Conservation (phyloP, 176 grass and related monocot species). For the Juncus effusus region DNA sequence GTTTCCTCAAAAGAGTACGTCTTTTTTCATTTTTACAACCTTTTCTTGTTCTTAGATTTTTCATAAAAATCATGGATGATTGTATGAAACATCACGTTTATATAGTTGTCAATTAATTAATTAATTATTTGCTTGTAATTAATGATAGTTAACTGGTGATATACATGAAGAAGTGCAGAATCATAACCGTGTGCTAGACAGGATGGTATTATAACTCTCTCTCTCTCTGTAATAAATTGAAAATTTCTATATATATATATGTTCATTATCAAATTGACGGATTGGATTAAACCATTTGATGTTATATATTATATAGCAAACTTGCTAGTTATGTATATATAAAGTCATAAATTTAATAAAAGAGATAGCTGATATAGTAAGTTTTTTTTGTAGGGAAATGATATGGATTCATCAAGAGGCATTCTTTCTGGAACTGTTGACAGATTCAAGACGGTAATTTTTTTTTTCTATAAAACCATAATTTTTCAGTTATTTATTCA, state of each 20-base stretch:
- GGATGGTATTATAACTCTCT: conserved; percentile 52
- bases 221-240: not conserved
- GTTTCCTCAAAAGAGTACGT: conserved; percentile 88
- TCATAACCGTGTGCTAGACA: conserved; percentile 76
- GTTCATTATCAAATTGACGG: too few species aligned
- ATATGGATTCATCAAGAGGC: conserved; percentile 94
- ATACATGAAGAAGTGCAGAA: conserved; percentile 88
- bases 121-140: conserved; percentile 13
- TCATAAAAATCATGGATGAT: too few species aligned
- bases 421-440: conserved; percentile 93
- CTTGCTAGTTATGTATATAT: too few species aligned
- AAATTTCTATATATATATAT: too few species aligned
- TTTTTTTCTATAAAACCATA: not conserved
- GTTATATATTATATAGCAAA: too few species aligned
- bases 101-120: conserved; percentile 17
- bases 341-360: too few species aligned
- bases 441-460: conserved; percentile 82
- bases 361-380: not conserved
- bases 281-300: too few species aligned
- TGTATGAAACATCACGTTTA: not conserved
- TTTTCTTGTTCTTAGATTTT: not conserved
- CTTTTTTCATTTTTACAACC: conserved; percentile 3
- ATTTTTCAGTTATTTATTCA: not conserved
- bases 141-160: conserved; percentile 80
- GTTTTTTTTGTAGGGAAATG: conserved; percentile 57